phyloP scores from a whole-genome alignment of 768 basidiomycete genomes.

The Butyriboletus loyo region DNA sequence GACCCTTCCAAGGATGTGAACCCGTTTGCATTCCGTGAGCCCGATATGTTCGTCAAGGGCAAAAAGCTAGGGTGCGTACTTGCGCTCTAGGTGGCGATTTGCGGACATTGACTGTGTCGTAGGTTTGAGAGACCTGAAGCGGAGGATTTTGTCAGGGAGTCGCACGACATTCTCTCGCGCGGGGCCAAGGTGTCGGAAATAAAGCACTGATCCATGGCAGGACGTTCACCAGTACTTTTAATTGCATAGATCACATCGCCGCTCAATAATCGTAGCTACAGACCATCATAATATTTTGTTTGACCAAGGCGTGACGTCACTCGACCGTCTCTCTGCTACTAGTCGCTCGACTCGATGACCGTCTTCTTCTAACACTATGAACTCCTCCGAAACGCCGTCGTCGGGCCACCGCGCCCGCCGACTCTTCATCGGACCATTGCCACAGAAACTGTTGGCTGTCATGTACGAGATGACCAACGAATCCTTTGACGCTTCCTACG shows the following conservation, averaged over 20 bases:
- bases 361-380: background rate
- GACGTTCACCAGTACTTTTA: constrained; percentile 8
- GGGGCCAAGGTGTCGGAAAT: constrained; percentile 21
- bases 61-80: constrained; percentile 61
- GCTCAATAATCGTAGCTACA: constrained; percentile 14
- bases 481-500: constrained; percentile 32
- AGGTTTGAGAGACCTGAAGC: constrained; percentile 72
- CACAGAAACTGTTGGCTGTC: constrained; percentile 51
- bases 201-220: constrained; percentile 20
- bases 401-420: constrained; percentile 40
- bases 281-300: background rate
- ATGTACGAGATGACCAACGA: constrained; percentile 37
- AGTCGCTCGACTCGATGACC: constrained; percentile 11
- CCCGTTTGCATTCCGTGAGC: constrained; percentile 86
- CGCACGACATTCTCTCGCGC: constrained; percentile 51
- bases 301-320: constrained; percentile 26
- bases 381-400: background rate
- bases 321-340: background rate
- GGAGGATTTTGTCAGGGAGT: constrained; percentile 60
- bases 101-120: constrained; percentile 17
- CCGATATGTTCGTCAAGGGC: constrained; percentile 83
- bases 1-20: constrained; percentile 76
- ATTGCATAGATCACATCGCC: constrained; percentile 18
- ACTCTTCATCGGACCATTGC: constrained; percentile 76
- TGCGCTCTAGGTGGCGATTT: background rate